phyloP scores from a whole-genome alignment of 2,329 filamentous ascomycete species.

The Diplodia scrobiculata region DNA sequence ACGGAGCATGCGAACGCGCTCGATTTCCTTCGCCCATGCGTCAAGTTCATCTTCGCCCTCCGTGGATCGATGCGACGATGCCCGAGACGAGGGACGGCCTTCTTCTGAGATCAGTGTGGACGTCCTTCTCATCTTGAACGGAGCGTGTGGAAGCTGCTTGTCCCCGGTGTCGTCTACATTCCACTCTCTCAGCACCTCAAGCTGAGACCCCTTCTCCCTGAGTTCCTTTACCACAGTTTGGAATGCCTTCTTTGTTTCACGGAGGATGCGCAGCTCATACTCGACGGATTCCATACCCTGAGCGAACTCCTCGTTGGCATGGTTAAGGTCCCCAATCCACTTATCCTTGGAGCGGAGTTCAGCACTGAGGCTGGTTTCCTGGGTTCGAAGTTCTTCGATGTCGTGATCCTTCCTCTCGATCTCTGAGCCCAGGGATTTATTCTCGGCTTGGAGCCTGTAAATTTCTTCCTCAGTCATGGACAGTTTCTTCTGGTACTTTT shows the following conservation, averaged over 20 bases:
- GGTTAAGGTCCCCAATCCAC: slow-evolving; percentile 37
- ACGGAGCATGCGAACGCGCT: slow-evolving; percentile 41
- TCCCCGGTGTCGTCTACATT: slow-evolving; percentile 21
- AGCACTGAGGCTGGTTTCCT: slow-evolving; percentile 34
- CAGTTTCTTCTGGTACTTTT: slow-evolving; percentile 40
- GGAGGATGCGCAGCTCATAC: slow-evolving; percentile 37
- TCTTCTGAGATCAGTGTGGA: slow-evolving; percentile 16
- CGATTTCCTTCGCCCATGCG: slow-evolving; percentile 41
- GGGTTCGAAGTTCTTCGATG: slow-evolving; percentile 34
- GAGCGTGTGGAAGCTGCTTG: slow-evolving; percentile 12
- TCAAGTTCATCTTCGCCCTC: slow-evolving; percentile 35
- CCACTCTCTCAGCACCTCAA: slow-evolving; percentile 38
- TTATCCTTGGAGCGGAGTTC: slow-evolving; percentile 37
- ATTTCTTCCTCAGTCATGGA: slow-evolving; percentile 36
- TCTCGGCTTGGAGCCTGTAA: slow-evolving; percentile 19
- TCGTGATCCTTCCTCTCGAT: slow-evolving; percentile 39
- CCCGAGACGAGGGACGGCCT: neutral
- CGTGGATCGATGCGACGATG: slow-evolving; percentile 8
- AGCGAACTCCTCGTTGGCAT: slow-evolving; percentile 36
- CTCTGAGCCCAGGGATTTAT: slow-evolving; percentile 33
- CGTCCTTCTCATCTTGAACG: neutral
- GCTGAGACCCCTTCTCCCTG: slow-evolving; percentile 36
- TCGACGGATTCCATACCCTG: slow-evolving; percentile 37
- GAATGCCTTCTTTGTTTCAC: slow-evolving; percentile 40
- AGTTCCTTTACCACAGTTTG: slow-evolving; percentile 39